These are phyloP conservation scores for Sugiyamaella valdiviana DNA, from an alignment of 805 yeast species.

Conservation along the genomic window DNA sequence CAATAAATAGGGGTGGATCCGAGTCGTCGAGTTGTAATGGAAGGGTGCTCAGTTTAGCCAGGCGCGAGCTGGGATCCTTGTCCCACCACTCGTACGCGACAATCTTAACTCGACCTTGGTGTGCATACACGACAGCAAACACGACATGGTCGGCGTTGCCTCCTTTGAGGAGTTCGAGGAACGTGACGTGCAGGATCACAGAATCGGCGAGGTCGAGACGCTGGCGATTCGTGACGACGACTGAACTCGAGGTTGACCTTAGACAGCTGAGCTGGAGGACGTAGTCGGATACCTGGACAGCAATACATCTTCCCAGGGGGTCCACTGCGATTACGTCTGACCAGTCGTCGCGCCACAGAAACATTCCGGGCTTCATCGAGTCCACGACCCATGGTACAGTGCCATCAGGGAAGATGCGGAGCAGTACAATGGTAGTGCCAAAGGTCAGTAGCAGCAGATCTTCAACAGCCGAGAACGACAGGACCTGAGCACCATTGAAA, in stretches of 20 bases:
- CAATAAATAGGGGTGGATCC: conserved; percentile 38
- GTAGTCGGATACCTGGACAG: conserved; percentile 2
- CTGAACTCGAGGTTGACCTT: neutral
- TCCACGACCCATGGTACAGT: conserved; percentile 11
- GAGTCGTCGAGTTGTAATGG: conserved; percentile 37
- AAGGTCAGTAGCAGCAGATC: conserved; percentile 10
- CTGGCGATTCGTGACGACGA: neutral
- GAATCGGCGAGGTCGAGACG: neutral
- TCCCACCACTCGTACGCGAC: conserved; percentile 16
- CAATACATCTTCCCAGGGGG: conserved; percentile 5
- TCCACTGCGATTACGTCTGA: neutral
- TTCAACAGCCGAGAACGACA: conserved; percentile 1
- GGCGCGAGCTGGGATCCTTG: conserved; percentile 2
- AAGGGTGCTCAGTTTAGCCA: conserved; percentile 6
- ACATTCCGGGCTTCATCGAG: neutral
- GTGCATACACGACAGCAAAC: neutral
- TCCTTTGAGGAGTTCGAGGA: neutral
- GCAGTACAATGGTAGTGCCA: conserved; percentile 10
- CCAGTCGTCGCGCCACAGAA: neutral
- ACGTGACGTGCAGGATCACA: conserved; percentile 1
- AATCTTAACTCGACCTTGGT: neutral
- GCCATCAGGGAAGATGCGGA: conserved; percentile 14
- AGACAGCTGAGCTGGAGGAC: neutral
- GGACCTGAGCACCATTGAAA: neutral
- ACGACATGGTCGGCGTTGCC: conserved; percentile 2